These are phyloP conservation scores for Fusarium napiforme DNA, from an alignment of 2,329 filamentous ascomycete species.

Conservation along the genomic window DNA sequence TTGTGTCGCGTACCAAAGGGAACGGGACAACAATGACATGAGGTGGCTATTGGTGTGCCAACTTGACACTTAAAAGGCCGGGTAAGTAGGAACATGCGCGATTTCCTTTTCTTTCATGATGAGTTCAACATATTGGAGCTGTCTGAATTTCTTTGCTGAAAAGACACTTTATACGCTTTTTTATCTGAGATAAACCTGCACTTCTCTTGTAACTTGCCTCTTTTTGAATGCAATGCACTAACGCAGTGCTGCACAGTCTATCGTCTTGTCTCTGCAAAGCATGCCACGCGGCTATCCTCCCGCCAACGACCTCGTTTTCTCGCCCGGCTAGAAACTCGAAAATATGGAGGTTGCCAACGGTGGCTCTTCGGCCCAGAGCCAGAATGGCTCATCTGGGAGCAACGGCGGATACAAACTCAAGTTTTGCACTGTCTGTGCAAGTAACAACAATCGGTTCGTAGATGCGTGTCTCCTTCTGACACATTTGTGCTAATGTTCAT, in stretches of 20 bases:
- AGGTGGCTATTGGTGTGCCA: background rate
- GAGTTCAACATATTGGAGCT: conserved; percentile 77
- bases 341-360: conserved; percentile 59
- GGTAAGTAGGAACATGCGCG: conserved; percentile 40
- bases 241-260: conserved; percentile 22
- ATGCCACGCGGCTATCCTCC: conserved; percentile 36
- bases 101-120: conserved; percentile 52
- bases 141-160: conserved; percentile 75
- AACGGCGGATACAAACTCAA: conserved; percentile 84
- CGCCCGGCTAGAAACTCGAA: conserved; percentile 33
- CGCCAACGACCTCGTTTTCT: conserved; percentile 26
- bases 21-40: conserved; percentile 19
- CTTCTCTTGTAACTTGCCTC: background rate
- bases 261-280: conserved; percentile 19
- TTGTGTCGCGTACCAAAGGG: conserved; percentile 6
- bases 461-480: background rate
- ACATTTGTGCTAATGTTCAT: conserved; percentile 4
- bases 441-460: conserved; percentile 91
- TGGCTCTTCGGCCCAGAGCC: conserved; percentile 45
- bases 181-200: conserved; percentile 49
- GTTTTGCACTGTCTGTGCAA: conserved; percentile 99
- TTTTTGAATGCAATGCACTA: conserved; percentile 3
- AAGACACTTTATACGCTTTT: conserved; percentile 68
- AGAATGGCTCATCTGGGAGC: conserved; percentile 58
- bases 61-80: background rate